These are phyloP conservation scores for Pistacia integerrima DNA, from an alignment of 345 rosid genomes.

Conservation along the genomic window DNA sequence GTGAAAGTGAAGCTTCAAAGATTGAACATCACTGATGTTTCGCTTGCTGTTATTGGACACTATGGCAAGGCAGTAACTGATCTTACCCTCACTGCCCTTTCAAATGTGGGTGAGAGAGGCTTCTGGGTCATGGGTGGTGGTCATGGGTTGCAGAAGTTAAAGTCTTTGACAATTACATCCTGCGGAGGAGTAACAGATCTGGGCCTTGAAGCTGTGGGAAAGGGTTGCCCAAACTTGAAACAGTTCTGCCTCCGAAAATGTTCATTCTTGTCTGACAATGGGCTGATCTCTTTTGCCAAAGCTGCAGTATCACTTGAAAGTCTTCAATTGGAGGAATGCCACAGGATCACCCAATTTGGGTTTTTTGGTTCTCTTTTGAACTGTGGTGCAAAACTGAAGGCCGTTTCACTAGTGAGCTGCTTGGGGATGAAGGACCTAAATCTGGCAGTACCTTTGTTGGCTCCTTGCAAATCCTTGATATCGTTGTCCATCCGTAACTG, in stretches of 20 bases:
- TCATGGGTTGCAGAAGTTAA: constrained; percentile 79
- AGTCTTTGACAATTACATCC: constrained; percentile 57
- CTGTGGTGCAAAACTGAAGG: constrained; percentile 71
- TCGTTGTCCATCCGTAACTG: constrained; percentile 70
- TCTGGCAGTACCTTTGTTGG: constrained; percentile 34
- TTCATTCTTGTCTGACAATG: constrained; percentile 68
- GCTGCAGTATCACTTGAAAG: constrained; percentile 66
- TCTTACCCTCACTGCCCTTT: constrained; percentile 62
- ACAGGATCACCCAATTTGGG: constrained; percentile 89
- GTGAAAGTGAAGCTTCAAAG: constrained; percentile 74
- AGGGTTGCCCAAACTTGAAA: constrained; percentile 80
- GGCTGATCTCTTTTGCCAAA: constrained; percentile 74
- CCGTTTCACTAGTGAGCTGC: constrained; percentile 69
- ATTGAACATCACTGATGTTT: constrained; percentile 72
- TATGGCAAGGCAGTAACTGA: constrained; percentile 77
- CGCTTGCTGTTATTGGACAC: constrained; percentile 87
- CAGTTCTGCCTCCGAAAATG: constrained; percentile 58
- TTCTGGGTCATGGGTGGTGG: constrained; percentile 98
- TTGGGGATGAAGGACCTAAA: constrained; percentile 65
- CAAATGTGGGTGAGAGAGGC: constrained; percentile 73
- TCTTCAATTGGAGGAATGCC: constrained; percentile 90
- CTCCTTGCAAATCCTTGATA: constrained; percentile 57
- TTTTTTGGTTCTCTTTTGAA: constrained; percentile 70
- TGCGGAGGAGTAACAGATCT: constrained; percentile 77
- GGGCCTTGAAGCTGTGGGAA: constrained; percentile 76